Base-by-base conservation (phyloP, 169 alveolate genomes). In the Plasmodium yoelii region DNA sequence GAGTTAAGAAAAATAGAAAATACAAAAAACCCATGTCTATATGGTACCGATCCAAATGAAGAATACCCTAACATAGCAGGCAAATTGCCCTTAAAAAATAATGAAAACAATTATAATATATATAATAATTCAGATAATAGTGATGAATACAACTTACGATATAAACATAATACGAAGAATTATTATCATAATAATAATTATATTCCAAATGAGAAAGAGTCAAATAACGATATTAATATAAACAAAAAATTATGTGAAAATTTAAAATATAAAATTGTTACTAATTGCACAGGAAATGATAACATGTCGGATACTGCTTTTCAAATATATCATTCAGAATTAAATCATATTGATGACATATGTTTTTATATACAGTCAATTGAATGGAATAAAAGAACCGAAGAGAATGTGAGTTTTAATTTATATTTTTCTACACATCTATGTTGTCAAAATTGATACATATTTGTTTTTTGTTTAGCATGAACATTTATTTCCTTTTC, bases 291-390 rank as follows among this genome's bases (percentile, higher is more conserved):
- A 34, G 68, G 69, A 56, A 80, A 73, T 26, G 46, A 61, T 1
- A 77, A 89, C 73, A 92, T 94, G 95, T 92, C 96, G 0, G 96
- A 94, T 63, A 73, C 94, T 8, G 96, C 96, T 24, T 94, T 94
- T 73, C 96, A 94, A 67, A 94, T 94, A 82, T 94, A 92, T 59
- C 96, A 94, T 82, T 82, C 96, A 1, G 95, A 94, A 46, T 88
- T 94, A 59, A 94, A 94, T 60, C 96, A 94, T 73, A 94, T 94
- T 22, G 96, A 94, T 80, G 95, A 94, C 70, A 94, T 94, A 18
- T 94, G 96, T 26, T 94, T 94, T 89, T 94, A 94, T 69, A 88
- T 94, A 19, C 96, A 94, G 68, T 88, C 96, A 12, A 59, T 65
- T 22, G 96, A 92, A 55, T 94, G 96, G 96, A 94, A 92, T 67